Percentiles rank a stretch among this genome's conserved stretches.
phyloP scores from a whole-genome alignment of 2,329 filamentous ascomycete genomes.

The Penicillium sp. region DNA sequence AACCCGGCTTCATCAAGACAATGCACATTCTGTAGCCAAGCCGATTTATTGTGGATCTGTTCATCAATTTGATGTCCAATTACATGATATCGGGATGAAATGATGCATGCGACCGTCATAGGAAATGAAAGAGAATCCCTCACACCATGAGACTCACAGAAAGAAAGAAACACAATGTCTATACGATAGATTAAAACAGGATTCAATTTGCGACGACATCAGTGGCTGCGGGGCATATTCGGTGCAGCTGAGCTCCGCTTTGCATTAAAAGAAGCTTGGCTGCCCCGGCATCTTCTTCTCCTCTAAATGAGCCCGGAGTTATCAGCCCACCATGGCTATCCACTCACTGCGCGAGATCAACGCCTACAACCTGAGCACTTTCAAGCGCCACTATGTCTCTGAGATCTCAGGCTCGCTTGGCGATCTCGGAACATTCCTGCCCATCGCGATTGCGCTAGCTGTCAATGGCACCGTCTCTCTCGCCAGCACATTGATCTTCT shows the following conservation, averaged over 20 bases:
- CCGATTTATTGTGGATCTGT: background rate
- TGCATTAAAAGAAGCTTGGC: slow-evolving; percentile 6
- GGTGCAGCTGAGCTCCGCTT: slow-evolving; percentile 9
- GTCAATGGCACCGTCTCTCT: slow-evolving; percentile 76
- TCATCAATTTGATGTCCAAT: background rate
- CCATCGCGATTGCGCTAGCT: slow-evolving; percentile 82
- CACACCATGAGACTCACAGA: background rate
- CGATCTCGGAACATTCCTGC: slow-evolving; percentile 85
- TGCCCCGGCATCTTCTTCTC: background rate
- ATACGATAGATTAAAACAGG: background rate
- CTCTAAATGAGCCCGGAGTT: background rate
- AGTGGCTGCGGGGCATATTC: slow-evolving; percentile 13
- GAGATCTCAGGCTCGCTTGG: slow-evolving; percentile 88
- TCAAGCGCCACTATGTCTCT: slow-evolving; percentile 58
- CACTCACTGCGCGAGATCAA: slow-evolving; percentile 32
- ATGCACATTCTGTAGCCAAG: no score
- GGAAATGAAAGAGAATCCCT: background rate
- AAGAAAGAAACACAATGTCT: background rate
- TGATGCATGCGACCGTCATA: background rate
- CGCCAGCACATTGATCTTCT: slow-evolving; percentile 81
- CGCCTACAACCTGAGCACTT: slow-evolving; percentile 55
- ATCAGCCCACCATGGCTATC: slow-evolving; percentile 22
- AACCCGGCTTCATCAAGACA: no score
- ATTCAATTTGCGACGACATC: background rate
- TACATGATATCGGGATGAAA: background rate